phyloP scores from a whole-genome alignment of 192 early-diverging fungal genomes.

The Paraglomus brasilianum region DNA sequence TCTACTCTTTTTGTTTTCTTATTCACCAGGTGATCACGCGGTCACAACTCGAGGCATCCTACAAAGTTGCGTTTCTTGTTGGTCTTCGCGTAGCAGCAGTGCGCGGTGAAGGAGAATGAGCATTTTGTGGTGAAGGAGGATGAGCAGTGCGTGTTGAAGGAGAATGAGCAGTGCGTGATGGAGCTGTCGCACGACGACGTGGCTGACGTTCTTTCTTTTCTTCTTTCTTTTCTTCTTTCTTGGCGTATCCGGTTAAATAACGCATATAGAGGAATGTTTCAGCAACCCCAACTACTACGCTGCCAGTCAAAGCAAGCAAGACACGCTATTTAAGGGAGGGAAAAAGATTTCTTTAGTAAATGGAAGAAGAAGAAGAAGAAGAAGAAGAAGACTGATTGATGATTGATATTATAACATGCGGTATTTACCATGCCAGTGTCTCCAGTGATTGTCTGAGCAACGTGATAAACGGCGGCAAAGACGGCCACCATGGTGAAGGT shows the following conservation, averaged over 20 bases:
- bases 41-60: too few relatives aligned
- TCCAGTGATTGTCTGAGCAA: slow-evolving; percentile 30
- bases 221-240: slow-evolving; percentile 14
- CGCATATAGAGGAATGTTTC: slow-evolving; percentile 35
- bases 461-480: slow-evolving; percentile 32
- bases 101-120: too few relatives aligned
- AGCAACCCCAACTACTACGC: slow-evolving; percentile 23
- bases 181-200: slow-evolving; percentile 3
- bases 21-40: too few relatives aligned
- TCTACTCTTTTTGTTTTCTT: too few relatives aligned
- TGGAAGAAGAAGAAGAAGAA: neutral
- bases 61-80: too few relatives aligned
- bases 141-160: too few relatives aligned
- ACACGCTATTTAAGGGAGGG: slow-evolving; percentile 33
- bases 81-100: too few relatives aligned
- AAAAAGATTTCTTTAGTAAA: neutral
- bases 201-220: neutral
- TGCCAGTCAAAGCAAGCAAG: slow-evolving; percentile 28
- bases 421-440: slow-evolving; percentile 34
- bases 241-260: slow-evolving; percentile 27
- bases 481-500: slow-evolving; percentile 33
- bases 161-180: too few relatives aligned
- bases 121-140: too few relatives aligned
- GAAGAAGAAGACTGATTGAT: too few relatives aligned
- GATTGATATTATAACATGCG: too few relatives aligned